Evolutionary conservation across 345 rosid species (phyloP), one percentile per base, ranked within the genome.

Genomic region (Brassica incana): DNA sequence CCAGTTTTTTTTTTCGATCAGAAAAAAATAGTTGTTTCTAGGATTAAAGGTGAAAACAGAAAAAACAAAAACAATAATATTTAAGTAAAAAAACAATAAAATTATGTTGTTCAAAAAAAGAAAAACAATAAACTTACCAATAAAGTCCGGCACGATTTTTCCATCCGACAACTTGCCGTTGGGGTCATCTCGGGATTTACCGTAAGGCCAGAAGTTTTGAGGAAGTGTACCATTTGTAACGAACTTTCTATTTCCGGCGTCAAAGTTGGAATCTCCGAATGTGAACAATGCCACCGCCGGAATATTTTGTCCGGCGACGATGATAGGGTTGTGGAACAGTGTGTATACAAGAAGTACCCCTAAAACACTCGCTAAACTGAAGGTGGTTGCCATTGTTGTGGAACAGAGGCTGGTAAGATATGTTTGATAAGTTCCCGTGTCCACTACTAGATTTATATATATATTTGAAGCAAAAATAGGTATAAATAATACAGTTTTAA

Each of bases 221-320:
- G 80, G 56, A 62, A 68, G 3, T 3, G 8, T 0, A 5, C 3
- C 58, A 3, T 0, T 68, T 23, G 75, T 63, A 3, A 77, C 1
- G 27, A 20, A 69, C 67, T 33, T 36, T 38, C 35, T 77, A 48
- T 81, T 81, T 8, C 83, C 83, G 8, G 76, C 77, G 65, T 81
- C 83, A n/a, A 61, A 76, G 69, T 32, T 14, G 20, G 83, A 81
- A 62, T 81, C 83, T 3, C 83, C 83, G 23, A 81, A 81, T 6
- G 75, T 23, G 75, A 81, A 81, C 30, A 81, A 40, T 5, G 25
- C 81, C 33, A 78, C 77, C 25, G 54, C 60, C 72, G 81, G 81
- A 2, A 78, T 10, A 25, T 67, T 10, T 52, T 78, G 72, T 5
- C 77, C 81, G 48, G 67, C 16, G 61, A 63, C 61, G 10, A 8